These are phyloP conservation scores for Chenopodium suecicum DNA, from an alignment of 148 eudicot species.

Conservation along the genomic window DNA sequence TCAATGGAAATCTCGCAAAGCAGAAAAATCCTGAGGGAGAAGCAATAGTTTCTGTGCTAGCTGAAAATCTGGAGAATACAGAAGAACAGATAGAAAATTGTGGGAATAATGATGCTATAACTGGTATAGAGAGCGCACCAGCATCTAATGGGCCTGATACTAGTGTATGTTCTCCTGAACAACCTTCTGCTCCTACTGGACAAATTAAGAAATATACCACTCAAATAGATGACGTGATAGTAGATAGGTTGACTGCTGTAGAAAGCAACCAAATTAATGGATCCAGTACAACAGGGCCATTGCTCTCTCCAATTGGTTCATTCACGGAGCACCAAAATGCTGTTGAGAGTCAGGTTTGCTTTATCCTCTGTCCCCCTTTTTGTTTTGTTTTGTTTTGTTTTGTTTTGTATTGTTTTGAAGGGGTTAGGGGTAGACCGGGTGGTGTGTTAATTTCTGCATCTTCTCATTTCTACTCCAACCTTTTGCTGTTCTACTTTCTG, in stretches of 20 bases:
- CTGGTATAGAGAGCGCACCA: background rate
- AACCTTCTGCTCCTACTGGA: background rate
- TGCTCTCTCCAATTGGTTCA: conserved; percentile 9
- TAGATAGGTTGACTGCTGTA: conserved; percentile 9
- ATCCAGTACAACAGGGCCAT: conserved; percentile 4
- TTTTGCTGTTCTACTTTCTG: conserved; percentile 1
- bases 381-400: too few relatives aligned
- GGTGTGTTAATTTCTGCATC: background rate
- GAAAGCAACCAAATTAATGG: background rate
- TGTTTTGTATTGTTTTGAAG: too few relatives aligned
- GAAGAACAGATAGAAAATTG: conserved; percentile 3
- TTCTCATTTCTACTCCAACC: background rate
- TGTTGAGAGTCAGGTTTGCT: conserved; percentile 30
- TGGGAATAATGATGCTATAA: conserved; percentile 5
- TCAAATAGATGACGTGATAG: conserved; percentile 4
- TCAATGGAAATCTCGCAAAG: conserved; percentile 8
- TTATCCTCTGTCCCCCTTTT: background rate
- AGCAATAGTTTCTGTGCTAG: background rate
- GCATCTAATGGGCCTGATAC: conserved; percentile 15
- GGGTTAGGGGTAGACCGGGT: too few relatives aligned
- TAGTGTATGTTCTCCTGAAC: background rate
- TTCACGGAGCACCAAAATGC: background rate
- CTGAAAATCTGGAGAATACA: conserved; percentile 8
- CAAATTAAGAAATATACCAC: conserved; percentile 1
- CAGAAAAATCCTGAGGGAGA: conserved; percentile 19